Percentiles rank a stretch among this genome's conserved stretches.
Conservation (phyloP, 768 basidiomycete species). For the Boletus tylopilopsis region DNA sequence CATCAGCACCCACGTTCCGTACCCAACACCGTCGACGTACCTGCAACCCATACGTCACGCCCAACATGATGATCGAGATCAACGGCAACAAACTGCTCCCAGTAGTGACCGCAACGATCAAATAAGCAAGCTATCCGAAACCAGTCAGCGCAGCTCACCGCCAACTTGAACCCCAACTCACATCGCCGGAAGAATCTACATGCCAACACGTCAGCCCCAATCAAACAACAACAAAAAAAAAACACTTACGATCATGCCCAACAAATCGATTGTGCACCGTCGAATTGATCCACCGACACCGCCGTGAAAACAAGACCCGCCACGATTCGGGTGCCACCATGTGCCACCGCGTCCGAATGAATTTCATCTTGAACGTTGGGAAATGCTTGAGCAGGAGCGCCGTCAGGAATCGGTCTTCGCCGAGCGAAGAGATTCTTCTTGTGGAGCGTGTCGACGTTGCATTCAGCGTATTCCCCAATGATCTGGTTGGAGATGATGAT, state of each 20-base stretch:
- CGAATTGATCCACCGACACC: slow-evolving; percentile 96
- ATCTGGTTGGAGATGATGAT: slow-evolving; percentile 95
- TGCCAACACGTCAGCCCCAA: slow-evolving; percentile 40
- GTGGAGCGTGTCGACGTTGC: slow-evolving; percentile 90
- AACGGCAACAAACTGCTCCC: slow-evolving; percentile 69
- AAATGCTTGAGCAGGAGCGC: slow-evolving; percentile 94
- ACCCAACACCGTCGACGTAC: slow-evolving; percentile 41
- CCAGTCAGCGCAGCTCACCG: slow-evolving; percentile 9
- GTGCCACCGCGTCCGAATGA: slow-evolving; percentile 82
- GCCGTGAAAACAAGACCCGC: slow-evolving; percentile 84
- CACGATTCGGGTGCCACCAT: slow-evolving; percentile 91
- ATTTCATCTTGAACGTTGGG: slow-evolving; percentile 94
- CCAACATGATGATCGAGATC: slow-evolving; percentile 91
- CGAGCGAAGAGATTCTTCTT: slow-evolving; percentile 92
- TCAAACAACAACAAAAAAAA: slow-evolving; percentile 97
- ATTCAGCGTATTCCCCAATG: slow-evolving; percentile 92
- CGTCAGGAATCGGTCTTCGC: slow-evolving; percentile 94
- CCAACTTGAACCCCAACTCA: slow-evolving; percentile 39
- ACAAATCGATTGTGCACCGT: slow-evolving; percentile 91
- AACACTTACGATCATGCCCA: slow-evolving; percentile 87
- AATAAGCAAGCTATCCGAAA: slow-evolving; percentile 61
- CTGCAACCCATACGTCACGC: slow-evolving; percentile 87
- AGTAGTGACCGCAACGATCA: slow-evolving; percentile 77
- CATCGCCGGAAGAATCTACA: slow-evolving; percentile 80
- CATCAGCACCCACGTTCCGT: not conserved